phyloP scores from a whole-genome alignment of 2,329 filamentous ascomycete genomes.

The Coniochaeta sp. region DNA sequence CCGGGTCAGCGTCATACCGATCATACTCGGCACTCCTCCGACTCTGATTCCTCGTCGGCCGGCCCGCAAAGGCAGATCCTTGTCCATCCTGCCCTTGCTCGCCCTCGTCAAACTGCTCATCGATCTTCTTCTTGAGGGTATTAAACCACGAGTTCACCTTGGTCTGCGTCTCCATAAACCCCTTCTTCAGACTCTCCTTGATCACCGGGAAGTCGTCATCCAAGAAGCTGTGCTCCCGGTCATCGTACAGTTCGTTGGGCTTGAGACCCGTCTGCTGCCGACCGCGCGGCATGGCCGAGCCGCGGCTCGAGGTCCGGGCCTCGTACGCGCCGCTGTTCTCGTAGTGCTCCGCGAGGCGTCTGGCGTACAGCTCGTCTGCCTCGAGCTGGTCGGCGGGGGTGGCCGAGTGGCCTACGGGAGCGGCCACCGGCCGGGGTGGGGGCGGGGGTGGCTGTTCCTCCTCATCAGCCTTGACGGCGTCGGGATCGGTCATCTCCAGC shows the following conservation, averaged over 20 bases:
- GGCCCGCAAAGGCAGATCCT: conserved; percentile 23
- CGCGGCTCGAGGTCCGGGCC: conserved; percentile 39
- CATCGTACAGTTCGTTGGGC: conserved; percentile 51
- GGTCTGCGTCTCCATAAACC: conserved; percentile 87
- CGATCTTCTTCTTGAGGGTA: conserved; percentile 85
- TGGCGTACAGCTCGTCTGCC: conserved; percentile 19
- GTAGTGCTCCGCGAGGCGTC: conserved; percentile 89
- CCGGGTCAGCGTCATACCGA: conserved; percentile 89
- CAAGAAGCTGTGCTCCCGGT: conserved; percentile 81
- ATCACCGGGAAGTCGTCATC: conserved; percentile 95
- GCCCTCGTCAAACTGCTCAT: conserved; percentile 75
- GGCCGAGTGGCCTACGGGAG: conserved; percentile 21
- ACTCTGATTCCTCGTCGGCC: conserved; percentile 53
- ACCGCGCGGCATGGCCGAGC: conserved; percentile 23
- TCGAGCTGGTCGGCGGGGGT: conserved; percentile 68
- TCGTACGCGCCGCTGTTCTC: conserved; percentile 55
- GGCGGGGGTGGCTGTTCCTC: conserved; percentile 65
- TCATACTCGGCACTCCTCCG: conserved; percentile 80
- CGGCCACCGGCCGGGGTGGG: conserved; percentile 65
- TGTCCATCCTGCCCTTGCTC: conserved; percentile 37
- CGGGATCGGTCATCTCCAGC: conserved; percentile 76
- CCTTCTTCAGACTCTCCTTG: conserved; percentile 85
- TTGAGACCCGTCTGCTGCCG: conserved; percentile 43
- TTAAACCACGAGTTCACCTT: conserved; percentile 92
- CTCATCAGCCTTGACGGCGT: conserved; percentile 47